Percentiles rank a stretch among this genome's conserved stretches.
Conservation (phyloP, 2,329 filamentous ascomycete species). For the Pseudogymnoascus sp. region DNA sequence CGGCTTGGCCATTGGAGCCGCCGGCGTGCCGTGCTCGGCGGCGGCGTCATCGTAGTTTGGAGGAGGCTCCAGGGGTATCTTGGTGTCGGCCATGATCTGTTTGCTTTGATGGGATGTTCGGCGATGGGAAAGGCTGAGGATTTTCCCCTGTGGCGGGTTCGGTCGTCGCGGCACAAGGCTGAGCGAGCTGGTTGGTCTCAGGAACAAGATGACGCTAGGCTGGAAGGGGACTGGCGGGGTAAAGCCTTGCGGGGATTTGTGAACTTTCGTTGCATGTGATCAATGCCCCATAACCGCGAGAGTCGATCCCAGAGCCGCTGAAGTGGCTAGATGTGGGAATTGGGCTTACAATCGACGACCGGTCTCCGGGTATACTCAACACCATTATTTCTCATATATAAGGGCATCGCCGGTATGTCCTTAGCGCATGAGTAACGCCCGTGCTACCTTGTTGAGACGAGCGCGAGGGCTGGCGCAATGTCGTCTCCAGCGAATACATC, state of each 20-base stretch:
- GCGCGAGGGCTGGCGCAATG: slow-evolving; percentile 2
- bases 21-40: slow-evolving; percentile 5
- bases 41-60: slow-evolving; percentile 16
- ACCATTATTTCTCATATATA: not conserved
- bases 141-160: not conserved
- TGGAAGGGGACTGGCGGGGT: not conserved
- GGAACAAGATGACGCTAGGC: not conserved
- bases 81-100: not conserved
- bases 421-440: not conserved
- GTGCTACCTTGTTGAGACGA: not conserved
- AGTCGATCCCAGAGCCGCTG: not conserved
- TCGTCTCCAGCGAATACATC: not conserved
- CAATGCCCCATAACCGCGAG: not conserved
- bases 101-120: not conserved
- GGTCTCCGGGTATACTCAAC: not conserved
- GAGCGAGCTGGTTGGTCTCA: not conserved
- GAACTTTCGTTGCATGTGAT: slow-evolving; percentile 7
- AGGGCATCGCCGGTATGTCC: slow-evolving; percentile 3
- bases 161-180: not conserved
- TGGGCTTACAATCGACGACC: not conserved
- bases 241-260: slow-evolving; percentile 2
- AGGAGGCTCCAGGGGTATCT: slow-evolving; percentile 19
- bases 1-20: slow-evolving; percentile 14
- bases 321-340: slow-evolving; percentile 1
- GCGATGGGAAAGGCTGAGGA: not conserved